phyloP scores from a whole-genome alignment of 2,329 filamentous ascomycete species.

The Trichoderma sp. region DNA sequence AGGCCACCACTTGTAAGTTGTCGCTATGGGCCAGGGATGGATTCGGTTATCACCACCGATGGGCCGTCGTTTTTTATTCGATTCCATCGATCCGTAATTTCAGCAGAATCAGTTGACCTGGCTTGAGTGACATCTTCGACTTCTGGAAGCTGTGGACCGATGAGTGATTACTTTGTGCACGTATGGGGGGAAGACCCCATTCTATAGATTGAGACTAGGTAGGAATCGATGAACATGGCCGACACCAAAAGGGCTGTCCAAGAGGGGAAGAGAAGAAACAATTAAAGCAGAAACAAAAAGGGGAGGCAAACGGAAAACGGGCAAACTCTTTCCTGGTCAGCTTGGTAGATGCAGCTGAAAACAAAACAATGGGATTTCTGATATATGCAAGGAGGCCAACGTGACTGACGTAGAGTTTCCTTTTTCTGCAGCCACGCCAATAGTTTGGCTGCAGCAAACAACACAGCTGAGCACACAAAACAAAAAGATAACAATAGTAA shows the following conservation, averaged over 20 bases:
- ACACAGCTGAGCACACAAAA: not conserved
- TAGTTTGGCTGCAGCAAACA: slow-evolving; percentile 6
- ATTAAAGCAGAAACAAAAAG: not conserved
- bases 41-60: slow-evolving; percentile 20
- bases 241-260: not conserved
- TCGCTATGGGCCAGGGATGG: not conserved
- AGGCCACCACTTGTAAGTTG: not conserved
- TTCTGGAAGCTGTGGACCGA: slow-evolving; percentile 16
- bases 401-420: not conserved
- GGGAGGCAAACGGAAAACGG: not conserved
- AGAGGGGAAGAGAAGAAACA: not conserved
- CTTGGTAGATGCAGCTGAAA: not conserved
- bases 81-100: slow-evolving; percentile 19
- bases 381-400: slow-evolving; percentile 5
- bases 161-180: not conserved
- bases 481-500: not conserved
- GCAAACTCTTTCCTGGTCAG: not conserved
- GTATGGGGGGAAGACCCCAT: not conserved
- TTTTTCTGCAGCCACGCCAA: slow-evolving; percentile 12
- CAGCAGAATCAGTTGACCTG: slow-evolving; percentile 16
- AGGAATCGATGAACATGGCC: not conserved
- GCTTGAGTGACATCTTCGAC: not conserved
- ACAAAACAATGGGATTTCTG: not conserved
- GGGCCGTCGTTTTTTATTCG: not conserved
- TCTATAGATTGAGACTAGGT: not conserved